phyloP scores from a whole-genome alignment of 768 basidiomycete species.

The Crucibulum laeve region DNA sequence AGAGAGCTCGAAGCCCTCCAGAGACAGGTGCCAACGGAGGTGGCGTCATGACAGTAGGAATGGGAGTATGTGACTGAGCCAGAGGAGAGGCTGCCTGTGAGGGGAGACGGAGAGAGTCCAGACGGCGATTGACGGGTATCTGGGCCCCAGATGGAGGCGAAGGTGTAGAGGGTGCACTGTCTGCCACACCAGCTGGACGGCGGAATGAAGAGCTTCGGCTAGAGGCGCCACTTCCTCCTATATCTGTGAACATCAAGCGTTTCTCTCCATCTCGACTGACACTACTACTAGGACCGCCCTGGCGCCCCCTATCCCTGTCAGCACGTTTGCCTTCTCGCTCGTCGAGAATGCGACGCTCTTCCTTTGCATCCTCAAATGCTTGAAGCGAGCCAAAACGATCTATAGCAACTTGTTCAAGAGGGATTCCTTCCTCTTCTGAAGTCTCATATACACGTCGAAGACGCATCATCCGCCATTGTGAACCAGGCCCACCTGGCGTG shows the following conservation, averaged over 20 bases:
- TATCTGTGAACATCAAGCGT: constrained; percentile 67
- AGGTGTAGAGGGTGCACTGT: constrained; percentile 58
- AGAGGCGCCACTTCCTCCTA: constrained; percentile 56
- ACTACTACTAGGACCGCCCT: constrained; percentile 22
- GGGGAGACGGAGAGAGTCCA: constrained; percentile 59
- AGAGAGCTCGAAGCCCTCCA: constrained; percentile 48
- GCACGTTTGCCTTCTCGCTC: constrained; percentile 63
- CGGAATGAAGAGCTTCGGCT: constrained; percentile 87
- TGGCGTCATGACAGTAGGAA: constrained; percentile 90
- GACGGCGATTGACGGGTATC: constrained; percentile 41
- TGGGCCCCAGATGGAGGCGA: constrained; percentile 36
- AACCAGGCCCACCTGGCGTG: constrained; percentile 87
- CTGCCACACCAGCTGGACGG: constrained; percentile 63
- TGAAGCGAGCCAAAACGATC: constrained; percentile 86
- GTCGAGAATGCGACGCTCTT: constrained; percentile 83
- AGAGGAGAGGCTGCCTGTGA: constrained; percentile 59
- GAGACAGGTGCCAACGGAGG: constrained; percentile 27
- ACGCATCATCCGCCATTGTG: constrained; percentile 98
- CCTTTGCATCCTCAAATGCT: constrained; percentile 85
- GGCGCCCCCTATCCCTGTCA: constrained; percentile 28
- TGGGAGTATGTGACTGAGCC: constrained; percentile 69
- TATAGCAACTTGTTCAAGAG: constrained; percentile 74
- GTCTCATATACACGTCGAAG: constrained; percentile 86
- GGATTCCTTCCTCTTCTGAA: constrained; percentile 75
- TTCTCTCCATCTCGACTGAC: constrained; percentile 37